Conservation (phyloP, 176 grass and related monocot genomes). For the Hordeum marinum region DNA sequence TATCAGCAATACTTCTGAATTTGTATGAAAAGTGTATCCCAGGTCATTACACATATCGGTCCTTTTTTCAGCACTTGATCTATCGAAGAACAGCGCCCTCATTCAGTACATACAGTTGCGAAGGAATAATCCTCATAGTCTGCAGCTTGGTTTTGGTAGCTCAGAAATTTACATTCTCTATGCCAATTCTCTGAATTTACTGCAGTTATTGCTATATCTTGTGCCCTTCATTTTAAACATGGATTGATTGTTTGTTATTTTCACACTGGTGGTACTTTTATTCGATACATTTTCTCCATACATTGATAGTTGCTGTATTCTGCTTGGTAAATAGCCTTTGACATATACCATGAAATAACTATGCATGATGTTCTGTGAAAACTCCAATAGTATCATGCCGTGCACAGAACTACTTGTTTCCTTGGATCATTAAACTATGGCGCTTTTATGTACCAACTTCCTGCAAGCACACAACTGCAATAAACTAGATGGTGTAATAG, state of each 20-base stretch:
- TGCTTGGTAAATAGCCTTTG: neutral
- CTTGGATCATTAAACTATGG: neutral
- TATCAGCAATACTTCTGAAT: neutral
- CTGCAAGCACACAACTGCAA: neutral
- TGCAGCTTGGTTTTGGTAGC: neutral
- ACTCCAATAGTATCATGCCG: neutral
- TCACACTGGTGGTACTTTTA: neutral
- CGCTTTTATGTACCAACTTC: neutral
- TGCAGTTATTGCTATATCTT: neutral
- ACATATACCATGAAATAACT: neutral
- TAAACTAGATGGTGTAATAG: slow-evolving; percentile 3
- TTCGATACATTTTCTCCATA: neutral
- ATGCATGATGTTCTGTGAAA: neutral
- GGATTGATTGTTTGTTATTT: neutral
- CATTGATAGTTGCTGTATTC: neutral
- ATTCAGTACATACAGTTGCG: neutral
- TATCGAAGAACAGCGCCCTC: neutral
- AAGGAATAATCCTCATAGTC: neutral
- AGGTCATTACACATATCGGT: neutral
- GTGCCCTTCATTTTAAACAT: neutral
- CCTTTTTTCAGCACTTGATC: neutral
- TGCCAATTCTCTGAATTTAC: neutral
- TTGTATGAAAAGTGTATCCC: neutral
- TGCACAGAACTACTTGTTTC: neutral
- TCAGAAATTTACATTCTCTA: neutral